Evolutionary conservation across 768 basidiomycete genomes (phyloP).

Genomic region (Arthromyces matolae): DNA sequence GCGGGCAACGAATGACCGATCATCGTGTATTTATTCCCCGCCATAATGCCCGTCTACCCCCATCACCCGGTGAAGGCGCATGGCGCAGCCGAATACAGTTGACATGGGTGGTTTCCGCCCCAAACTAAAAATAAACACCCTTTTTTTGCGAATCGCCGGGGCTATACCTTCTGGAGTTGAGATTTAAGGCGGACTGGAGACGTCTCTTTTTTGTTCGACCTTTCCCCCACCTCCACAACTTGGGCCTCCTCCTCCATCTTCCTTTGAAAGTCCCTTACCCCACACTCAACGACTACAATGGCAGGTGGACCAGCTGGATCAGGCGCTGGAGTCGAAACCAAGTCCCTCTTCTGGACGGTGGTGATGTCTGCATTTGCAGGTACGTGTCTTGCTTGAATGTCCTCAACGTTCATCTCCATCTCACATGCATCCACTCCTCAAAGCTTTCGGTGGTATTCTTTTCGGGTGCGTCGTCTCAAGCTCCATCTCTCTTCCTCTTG

Average conservation of each 20-base stretch:
- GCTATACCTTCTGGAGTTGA: background rate
- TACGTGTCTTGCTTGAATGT: constrained; percentile 23
- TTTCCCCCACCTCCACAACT: constrained; percentile 3
- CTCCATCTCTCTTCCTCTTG: no score
- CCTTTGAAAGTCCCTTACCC: background rate
- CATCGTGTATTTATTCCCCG: no score
- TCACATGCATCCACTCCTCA: background rate
- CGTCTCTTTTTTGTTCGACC: background rate
- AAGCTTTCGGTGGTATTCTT: constrained; percentile 45
- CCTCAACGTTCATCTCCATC: background rate
- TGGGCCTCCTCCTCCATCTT: background rate
- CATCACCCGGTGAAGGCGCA: background rate
- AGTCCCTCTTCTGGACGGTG: constrained; percentile 31
- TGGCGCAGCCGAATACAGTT: background rate
- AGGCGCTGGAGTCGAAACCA: constrained; percentile 26
- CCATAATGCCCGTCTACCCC: background rate
- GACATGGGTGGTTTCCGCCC: background rate
- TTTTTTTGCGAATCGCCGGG: constrained; percentile 2
- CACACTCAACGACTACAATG: constrained; percentile 12
- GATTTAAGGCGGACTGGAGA: background rate
- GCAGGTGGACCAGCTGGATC: constrained; percentile 32
- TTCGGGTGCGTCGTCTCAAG: constrained; percentile 40
- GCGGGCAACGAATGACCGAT: no score
- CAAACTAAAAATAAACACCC: constrained; percentile 5
- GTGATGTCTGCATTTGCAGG: constrained; percentile 38